Percentiles rank a stretch among this genome's conserved stretches.
Conservation (phyloP, 768 basidiomycete species). For the Auricularia cornea region DNA sequence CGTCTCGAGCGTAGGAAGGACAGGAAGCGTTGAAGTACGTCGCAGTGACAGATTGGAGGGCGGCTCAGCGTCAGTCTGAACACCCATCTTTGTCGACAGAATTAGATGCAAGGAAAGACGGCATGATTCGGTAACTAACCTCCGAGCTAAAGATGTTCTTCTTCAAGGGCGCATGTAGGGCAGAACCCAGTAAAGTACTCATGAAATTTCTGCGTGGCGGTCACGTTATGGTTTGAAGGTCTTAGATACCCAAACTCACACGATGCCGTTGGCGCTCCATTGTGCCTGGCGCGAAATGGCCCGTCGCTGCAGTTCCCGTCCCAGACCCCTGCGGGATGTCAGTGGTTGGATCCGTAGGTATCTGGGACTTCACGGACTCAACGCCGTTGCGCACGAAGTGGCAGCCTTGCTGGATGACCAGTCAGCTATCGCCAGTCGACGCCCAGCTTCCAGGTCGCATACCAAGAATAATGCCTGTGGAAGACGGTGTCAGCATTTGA, state of each 20-base stretch:
- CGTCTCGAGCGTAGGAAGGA: background rate
- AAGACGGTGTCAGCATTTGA: background rate
- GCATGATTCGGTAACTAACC: conserved; percentile 20
- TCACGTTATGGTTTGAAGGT: no score
- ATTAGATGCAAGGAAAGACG: background rate
- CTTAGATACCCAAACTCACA: conserved; percentile 17
- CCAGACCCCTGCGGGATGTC: conserved; percentile 32
- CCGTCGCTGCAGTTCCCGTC: conserved; percentile 56
- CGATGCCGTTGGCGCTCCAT: conserved; percentile 68
- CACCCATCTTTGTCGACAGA: conserved; percentile 21
- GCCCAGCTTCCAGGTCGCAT: background rate
- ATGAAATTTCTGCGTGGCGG: conserved; percentile 37
- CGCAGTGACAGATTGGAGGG: background rate
- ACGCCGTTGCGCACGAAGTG: conserved; percentile 60
- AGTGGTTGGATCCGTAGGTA: background rate
- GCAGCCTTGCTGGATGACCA: conserved; percentile 47
- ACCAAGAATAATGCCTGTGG: background rate
- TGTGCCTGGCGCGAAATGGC: conserved; percentile 58
- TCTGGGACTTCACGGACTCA: conserved; percentile 20
- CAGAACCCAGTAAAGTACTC: conserved; percentile 36
- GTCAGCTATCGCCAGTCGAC: background rate
- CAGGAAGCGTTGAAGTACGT: background rate
- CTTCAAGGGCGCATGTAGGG: conserved; percentile 42
- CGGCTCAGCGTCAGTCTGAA: conserved; percentile 41
- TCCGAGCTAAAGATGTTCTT: conserved; percentile 49